Evolutionary conservation across 345 rosid genomes (phyloP).

Genomic region (Bruguiera parviflora): DNA sequence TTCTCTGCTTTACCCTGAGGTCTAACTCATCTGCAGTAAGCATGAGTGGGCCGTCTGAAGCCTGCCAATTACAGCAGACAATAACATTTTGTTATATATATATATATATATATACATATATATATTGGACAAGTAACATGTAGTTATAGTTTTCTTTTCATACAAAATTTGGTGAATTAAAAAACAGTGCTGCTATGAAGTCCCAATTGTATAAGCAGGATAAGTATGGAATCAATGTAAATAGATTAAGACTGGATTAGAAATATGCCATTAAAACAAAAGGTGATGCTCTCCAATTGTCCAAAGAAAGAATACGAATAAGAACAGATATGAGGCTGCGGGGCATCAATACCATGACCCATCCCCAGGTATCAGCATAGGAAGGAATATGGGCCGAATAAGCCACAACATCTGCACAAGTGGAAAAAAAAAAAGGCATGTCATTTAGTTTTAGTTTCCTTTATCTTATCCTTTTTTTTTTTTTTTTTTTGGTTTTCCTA

Average conservation of each 20-base stretch:
- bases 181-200: too few species aligned
- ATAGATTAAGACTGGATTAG: too few species aligned
- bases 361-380: slow-evolving; percentile 74
- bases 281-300: too few species aligned
- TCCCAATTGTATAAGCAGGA: too few species aligned
- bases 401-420: slow-evolving; percentile 57
- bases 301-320: not conserved
- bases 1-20: slow-evolving; percentile 43
- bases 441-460: not conserved
- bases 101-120: too few species aligned
- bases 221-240: too few species aligned
- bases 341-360: slow-evolving; percentile 53
- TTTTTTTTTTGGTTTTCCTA: not conserved
- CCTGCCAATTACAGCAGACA: slow-evolving; percentile 26
- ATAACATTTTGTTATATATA: too few species aligned
- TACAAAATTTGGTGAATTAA: too few species aligned
- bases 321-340: not conserved
- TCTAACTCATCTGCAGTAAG: slow-evolving; percentile 47
- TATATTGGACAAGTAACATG: too few species aligned
- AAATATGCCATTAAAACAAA: too few species aligned
- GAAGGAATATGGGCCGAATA: slow-evolving; percentile 66
- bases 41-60: slow-evolving; percentile 46
- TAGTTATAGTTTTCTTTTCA: too few species aligned
- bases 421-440: not conserved
- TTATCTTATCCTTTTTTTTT: too few species aligned